Conservation (phyloP, 108 stramenopile species). For the Discostella pseudostelligera region DNA sequence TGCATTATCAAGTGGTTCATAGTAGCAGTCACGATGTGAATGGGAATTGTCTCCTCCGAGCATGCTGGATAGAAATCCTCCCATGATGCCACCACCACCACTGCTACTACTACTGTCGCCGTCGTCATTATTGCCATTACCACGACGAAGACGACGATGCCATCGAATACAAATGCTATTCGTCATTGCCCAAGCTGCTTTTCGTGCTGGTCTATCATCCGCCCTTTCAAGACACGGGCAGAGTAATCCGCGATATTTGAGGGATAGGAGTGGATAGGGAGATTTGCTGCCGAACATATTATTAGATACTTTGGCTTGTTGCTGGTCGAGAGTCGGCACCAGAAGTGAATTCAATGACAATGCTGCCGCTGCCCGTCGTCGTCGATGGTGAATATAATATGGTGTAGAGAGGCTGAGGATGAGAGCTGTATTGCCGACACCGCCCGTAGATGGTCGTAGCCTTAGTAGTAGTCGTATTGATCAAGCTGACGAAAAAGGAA, state of each 20-base stretch:
- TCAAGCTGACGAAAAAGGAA: too few species aligned
- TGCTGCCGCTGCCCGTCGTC: too few species aligned
- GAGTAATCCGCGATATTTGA: conserved; percentile 47
- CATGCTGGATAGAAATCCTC: conserved; percentile 1
- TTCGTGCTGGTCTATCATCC: conserved; percentile 58
- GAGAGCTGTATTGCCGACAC: too few species aligned
- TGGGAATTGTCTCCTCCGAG: too few species aligned
- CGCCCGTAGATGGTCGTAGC: too few species aligned
- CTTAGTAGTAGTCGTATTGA: too few species aligned
- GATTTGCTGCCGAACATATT: conserved; percentile 30
- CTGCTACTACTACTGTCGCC: neutral
- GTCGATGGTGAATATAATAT: too few species aligned
- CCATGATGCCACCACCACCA: conserved; percentile 1
- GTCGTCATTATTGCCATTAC: neutral
- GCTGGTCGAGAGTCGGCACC: too few species aligned
- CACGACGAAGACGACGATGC: conserved; percentile 24
- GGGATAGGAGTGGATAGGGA: conserved; percentile 29
- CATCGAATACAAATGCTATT: conserved; percentile 46
- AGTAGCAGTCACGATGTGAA: too few species aligned
- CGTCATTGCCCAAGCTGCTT: conserved; percentile 52
- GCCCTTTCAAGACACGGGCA: conserved; percentile 75
- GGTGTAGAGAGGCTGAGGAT: too few species aligned
- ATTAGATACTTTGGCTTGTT: too few species aligned
- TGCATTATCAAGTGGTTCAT: conserved; percentile 15
- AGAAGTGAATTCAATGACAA: too few species aligned